Conservation (phyloP, 768 basidiomycete genomes). For the Cystofilobasidium bisporidii region DNA sequence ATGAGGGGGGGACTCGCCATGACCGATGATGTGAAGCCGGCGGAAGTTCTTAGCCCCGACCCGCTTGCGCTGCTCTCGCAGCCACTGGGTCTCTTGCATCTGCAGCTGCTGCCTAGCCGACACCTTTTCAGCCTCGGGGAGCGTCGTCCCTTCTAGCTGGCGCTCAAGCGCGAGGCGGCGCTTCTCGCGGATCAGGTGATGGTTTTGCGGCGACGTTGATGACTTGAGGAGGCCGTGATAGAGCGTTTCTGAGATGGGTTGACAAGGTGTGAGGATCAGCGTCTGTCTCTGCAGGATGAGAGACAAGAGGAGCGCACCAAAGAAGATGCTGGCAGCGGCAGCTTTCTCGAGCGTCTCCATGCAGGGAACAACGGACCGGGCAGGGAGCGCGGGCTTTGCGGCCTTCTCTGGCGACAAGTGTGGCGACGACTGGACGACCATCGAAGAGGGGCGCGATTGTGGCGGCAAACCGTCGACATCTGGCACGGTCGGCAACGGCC, state of each 20-base stretch:
- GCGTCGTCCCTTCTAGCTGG: slow-evolving; percentile 54
- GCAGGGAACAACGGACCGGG: slow-evolving; percentile 60
- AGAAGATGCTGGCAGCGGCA: slow-evolving; percentile 83
- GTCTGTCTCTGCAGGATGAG: background rate
- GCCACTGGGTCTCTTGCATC: slow-evolving; percentile 75
- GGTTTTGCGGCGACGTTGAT: slow-evolving; percentile 50
- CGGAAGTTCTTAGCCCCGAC: slow-evolving; percentile 76
- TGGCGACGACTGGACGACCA: background rate
- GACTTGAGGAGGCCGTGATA: slow-evolving; percentile 39
- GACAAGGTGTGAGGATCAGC: background rate
- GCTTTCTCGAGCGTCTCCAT: slow-evolving; percentile 87
- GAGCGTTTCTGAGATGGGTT: slow-evolving; percentile 32
- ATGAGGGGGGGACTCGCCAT: no score
- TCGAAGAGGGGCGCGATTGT: background rate
- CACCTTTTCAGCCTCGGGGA: slow-evolving; percentile 57
- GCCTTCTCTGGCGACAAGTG: background rate
- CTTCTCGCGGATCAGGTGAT: slow-evolving; percentile 73
- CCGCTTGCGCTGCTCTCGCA: slow-evolving; percentile 71
- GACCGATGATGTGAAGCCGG: slow-evolving; percentile 86
- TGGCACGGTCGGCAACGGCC: slow-evolving; percentile 10
- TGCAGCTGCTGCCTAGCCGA: slow-evolving; percentile 49
- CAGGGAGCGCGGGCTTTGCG: slow-evolving; percentile 28
- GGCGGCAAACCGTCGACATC: background rate
- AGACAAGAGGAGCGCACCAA: slow-evolving; percentile 37
- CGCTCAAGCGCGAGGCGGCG: slow-evolving; percentile 75